Percentiles rank a stretch among this genome's conserved stretches.
Evolutionary conservation across 257 asterid genomes (phyloP).

Genomic region (Petunia secreta): DNA sequence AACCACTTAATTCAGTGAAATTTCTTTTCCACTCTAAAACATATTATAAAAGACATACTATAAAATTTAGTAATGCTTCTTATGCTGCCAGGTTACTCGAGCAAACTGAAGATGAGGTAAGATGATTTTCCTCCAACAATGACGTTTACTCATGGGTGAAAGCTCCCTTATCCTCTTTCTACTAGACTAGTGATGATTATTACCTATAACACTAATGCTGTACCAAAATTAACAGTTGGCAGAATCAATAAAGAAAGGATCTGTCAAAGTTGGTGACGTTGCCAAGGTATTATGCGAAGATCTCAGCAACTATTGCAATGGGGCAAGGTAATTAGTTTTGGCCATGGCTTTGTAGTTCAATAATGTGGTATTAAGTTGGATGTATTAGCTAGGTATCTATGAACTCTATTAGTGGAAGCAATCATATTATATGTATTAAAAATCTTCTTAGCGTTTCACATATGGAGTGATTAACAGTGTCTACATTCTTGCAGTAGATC

Average conservation of each 20-base stretch:
- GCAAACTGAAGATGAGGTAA: conserved; percentile 92
- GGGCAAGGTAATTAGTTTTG: conserved; percentile 52
- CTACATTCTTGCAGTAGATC: conserved; percentile 36
- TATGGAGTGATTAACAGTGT: background rate
- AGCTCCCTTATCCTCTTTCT: background rate
- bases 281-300: conserved; percentile 81
- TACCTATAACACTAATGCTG: background rate
- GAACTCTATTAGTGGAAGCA: background rate
- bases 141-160: background rate
- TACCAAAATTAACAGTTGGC: conserved; percentile 55
- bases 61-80: conserved; percentile 24
- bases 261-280: conserved; percentile 68
- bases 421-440: background rate
- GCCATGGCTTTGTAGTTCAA: background rate
- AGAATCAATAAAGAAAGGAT: conserved; percentile 76
- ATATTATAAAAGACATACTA: background rate
- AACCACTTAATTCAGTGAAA: conserved; percentile 13
- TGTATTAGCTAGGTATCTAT: background rate
- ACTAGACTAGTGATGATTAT: background rate
- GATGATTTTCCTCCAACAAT: conserved; percentile 27
- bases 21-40: background rate
- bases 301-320: conserved; percentile 62
- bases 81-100: conserved; percentile 72
- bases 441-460: background rate
- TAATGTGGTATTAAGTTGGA: background rate